Evolutionary conservation across 108 stramenopile genomes (phyloP), one percentile per base, ranked within the genome.

Genomic region (Conticribra guillardii): DNA sequence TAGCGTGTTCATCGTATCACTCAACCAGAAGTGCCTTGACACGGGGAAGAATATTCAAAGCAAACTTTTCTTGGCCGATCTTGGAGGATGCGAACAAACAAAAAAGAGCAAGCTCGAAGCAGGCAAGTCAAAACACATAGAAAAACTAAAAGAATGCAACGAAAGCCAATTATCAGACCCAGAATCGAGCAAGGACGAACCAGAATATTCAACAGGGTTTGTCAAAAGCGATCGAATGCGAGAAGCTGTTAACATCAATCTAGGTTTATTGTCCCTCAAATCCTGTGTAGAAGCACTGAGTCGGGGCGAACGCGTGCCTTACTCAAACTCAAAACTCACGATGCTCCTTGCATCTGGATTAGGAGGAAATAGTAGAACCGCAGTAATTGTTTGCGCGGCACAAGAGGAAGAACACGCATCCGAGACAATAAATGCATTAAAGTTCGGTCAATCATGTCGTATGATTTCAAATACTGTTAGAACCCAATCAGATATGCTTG

Each of bases 221-320:
- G 67, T 77, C 0, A 62, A 72, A 34, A 74, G 68, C 28, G 69
- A 85, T 51, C 74, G 87, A 27, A 76, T 85, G 65, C 46, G 82
- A n/a, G 89, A 90, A 58, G 89, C 89, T 29, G 82, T 85, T 11
- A 54, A 87, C 56, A 90, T 90, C 63, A 90, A 90, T 69, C 57
- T 82, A 48, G 86, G 86, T 16, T 57, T 90, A 29, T 53, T 86
- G 61, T 81, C 85, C 15, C 77, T 90, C 17, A 87, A 87, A 64
- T 54, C 77, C 45, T 85, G 84, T 50, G 79, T 86, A 49, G 80
- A 83, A 31, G 80, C 85, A 7, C 48, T 90, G n/a, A 75, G 54
- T 15, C 45, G 23, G 26, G 57, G 73, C 18, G 26, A 27, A 53
- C 75, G 87, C 64, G 82, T 89, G 27, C 88, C 91, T 17, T 92